phyloP scores from a whole-genome alignment of 306 rosid species.

The Heteromeles arbutifolia region DNA sequence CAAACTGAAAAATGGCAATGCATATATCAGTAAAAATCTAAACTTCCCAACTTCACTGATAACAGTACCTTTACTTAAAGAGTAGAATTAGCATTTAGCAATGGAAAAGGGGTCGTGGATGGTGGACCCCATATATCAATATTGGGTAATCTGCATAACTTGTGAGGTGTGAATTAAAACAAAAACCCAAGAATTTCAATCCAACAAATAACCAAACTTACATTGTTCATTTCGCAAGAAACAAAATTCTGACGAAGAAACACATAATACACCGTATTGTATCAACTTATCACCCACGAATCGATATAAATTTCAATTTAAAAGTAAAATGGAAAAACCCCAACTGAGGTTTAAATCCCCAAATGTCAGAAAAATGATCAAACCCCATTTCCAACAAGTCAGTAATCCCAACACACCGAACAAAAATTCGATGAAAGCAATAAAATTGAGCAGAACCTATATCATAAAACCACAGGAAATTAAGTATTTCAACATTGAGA shows the following conservation, averaged over 20 bases:
- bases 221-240: not conserved
- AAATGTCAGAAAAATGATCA: not conserved
- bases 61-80: not conserved
- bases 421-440: not conserved
- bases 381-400: not conserved
- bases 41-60: not conserved
- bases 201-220: constrained; percentile 4
- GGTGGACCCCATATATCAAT: not conserved
- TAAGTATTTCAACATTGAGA: constrained; percentile 1
- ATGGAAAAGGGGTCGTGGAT: not conserved
- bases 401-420: not conserved
- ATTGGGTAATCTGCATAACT: not conserved
- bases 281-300: constrained; percentile 6
- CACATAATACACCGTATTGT: not conserved
- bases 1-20: not conserved
- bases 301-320: not conserved
- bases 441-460: constrained; percentile 11
- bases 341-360: not conserved
- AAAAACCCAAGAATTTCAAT: not conserved
- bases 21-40: not conserved
- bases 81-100: not conserved
- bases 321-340: not conserved
- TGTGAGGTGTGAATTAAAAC: not conserved
- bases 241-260: not conserved
- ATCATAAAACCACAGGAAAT: constrained; percentile 9